Evolutionary conservation across 495 filamentous ascomycete genomes (phyloP), one percentile per base, ranked within the genome.

Genomic region (Xylaria sp.): DNA sequence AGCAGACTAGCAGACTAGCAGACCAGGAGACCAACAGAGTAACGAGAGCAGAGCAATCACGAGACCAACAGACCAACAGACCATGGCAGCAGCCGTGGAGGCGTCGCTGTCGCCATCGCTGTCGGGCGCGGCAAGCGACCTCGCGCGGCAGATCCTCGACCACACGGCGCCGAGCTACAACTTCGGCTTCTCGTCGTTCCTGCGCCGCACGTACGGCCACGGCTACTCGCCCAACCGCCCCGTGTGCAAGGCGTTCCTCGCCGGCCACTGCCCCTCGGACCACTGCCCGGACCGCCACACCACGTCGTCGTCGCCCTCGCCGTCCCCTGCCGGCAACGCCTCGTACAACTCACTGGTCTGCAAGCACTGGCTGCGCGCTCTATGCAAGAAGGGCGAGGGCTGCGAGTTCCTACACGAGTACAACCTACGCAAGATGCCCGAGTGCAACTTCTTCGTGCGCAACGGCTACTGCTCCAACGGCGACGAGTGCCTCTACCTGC

Each of bases 401-500:
- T 99, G 96, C 88, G 96, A 98, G 83, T 99, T 97, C 78, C 85
- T 97, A 69, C 96, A 99, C 84, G 95, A 97, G 83, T 99, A 97
- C 86, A 98, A 99, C 85, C 88, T 99, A 74, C 91, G 96, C 61
- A 93, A 94, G 82, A 97, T 97, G 95, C 93, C 95, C 58, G 96
- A 98, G 82, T 99, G 96, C 84, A 96, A 94, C 77, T 94, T 93
- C 76, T 96, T 93, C 75, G 89, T 92, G 19, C 90, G 93, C 70
- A 93, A 94, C 77, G 93, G 92, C 68, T 97, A 95, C 82, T 99
- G 96, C 82, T 91, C 91, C 75, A 97, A 97, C 81, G 94, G 95
- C 74, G 95, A 98, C 81, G 96, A 98, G 82, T 99, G 96, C 76
- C 87, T 98, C 7, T 99, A 98, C 77, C 89, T 97, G 33, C 96